Conservation (phyloP, 2,329 filamentous ascomycete species). For the Fusarium sulawesiense region DNA sequence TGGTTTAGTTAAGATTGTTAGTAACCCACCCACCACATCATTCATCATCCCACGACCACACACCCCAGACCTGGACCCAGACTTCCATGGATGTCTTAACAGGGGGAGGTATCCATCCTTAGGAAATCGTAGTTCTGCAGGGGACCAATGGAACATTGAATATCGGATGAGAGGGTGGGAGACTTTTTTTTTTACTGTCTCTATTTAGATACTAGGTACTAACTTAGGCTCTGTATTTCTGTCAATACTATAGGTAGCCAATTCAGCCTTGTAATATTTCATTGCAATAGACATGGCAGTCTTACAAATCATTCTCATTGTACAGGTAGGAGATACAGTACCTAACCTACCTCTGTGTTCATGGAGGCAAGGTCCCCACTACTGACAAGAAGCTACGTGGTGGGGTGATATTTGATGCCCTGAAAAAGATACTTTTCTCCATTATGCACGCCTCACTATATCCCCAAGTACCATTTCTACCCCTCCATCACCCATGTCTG, state of each 20-base stretch:
- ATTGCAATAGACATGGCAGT: not conserved
- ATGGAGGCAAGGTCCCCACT: constrained; percentile 18
- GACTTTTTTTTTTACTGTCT: not conserved
- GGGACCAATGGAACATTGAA: constrained; percentile 20
- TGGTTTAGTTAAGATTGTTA: constrained; percentile 5
- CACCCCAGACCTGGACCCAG: constrained; percentile 9
- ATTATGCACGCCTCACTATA: not conserved
- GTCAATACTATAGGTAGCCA: not conserved
- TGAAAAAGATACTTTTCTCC: constrained; percentile 26
- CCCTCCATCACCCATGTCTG: constrained; percentile 24
- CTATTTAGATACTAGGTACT: not conserved
- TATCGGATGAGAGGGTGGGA: constrained; percentile 38
- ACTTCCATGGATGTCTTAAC: not conserved
- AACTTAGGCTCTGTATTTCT: not conserved
- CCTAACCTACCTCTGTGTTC: not conserved
- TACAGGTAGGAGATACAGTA: not conserved
- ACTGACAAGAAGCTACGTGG: constrained; percentile 31
- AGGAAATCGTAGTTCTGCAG: not conserved
- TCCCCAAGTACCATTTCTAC: constrained; percentile 25
- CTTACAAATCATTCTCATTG: not conserved
- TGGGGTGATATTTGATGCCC: constrained; percentile 38
- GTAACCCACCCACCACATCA: constrained; percentile 30
- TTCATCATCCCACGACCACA: constrained; percentile 38
- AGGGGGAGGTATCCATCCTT: not conserved
- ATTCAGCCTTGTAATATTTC: constrained; percentile 1